Base-by-base conservation (phyloP, 176 grass and related monocot species). In the Avena atlantica region DNA sequence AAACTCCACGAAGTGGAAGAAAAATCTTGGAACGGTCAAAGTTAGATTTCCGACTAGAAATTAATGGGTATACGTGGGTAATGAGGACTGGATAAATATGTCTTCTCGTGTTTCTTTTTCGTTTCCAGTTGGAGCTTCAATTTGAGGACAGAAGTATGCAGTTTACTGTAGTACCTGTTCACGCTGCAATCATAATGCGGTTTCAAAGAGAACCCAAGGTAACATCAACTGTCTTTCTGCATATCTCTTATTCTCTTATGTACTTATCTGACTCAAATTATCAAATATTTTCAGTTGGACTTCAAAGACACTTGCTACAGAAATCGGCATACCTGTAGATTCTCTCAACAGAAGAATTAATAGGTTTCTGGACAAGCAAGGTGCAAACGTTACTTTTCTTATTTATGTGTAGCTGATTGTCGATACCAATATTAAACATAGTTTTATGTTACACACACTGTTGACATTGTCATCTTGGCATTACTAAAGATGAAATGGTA, bases 321-420 rank as follows among this genome's bases (percentile, higher is more conserved):
- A 88, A 74, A 83, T 95, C 59, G 90, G 96, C 61, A 88, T 98
- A 78, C 88, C 93, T 88, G 58, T 89, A 81, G 96, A 98, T 85
- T 80, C 93, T 88, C 91, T 98, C 74, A 98, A 91, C 84, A 89
- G 92, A 92, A 93, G 86, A n/a, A n/a, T n/a, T n/a, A 81, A 95
- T 98, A 92, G 89, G 84, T 78, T 98, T 95, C 86, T 98, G 96
- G 96, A 98, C 93, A 88, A 95, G 87, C 88, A 98, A 98, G 93
- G 96, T 98, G 72, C 58, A 76, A 61, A 79, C 8, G 4, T 52
- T 78, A 64, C 84, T 87, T 80, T 4, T 36, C 47, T 59, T 58
- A 12, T 68, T 63, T 40, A 62, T 74, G 52, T 48, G 13, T 66
- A 79, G 68, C 55, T 3, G 3, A 50, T 72, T 31, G 23, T 49